Percentiles rank a stretch among this genome's conserved stretches.
phyloP scores from a whole-genome alignment of 768 basidiomycete species.

The Lyophyllum atratum region DNA sequence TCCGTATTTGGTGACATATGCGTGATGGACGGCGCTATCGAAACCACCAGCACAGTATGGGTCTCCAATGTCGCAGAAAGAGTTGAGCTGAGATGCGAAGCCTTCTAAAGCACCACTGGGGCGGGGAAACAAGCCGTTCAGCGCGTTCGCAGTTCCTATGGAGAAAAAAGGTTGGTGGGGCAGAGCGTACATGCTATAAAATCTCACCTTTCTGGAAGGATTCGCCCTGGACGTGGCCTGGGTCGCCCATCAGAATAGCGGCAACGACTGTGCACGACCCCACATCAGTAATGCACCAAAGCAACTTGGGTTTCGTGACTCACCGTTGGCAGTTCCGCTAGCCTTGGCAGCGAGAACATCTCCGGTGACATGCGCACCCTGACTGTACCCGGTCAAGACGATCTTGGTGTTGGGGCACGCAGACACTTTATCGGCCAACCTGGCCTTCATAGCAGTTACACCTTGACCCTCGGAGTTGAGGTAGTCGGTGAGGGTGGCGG shows the following conservation, averaged over 20 bases:
- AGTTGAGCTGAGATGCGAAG: slow-evolving; percentile 5
- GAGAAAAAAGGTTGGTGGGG: neutral
- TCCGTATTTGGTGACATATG: slow-evolving; percentile 9
- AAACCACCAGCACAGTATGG: slow-evolving; percentile 10
- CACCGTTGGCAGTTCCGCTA: slow-evolving; percentile 6
- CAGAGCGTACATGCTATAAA: neutral
- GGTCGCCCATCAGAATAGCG: slow-evolving; percentile 28
- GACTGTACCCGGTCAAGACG: slow-evolving; percentile 29
- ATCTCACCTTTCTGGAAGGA: slow-evolving; percentile 24
- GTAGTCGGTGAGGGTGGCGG: slow-evolving; percentile 29
- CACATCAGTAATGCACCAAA: neutral
- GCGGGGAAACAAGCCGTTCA: slow-evolving; percentile 10
- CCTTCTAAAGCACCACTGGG: slow-evolving; percentile 6
- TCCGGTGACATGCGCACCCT: slow-evolving; percentile 32
- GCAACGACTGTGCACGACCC: slow-evolving; percentile 23
- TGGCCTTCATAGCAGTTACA: slow-evolving; percentile 24
- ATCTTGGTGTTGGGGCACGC: slow-evolving; percentile 31
- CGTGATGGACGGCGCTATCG: slow-evolving; percentile 4
- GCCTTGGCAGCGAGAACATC: slow-evolving; percentile 23
- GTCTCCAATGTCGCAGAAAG: slow-evolving; percentile 11
- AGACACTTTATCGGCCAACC: slow-evolving; percentile 25
- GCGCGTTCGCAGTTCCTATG: slow-evolving; percentile 6
- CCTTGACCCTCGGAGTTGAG: slow-evolving; percentile 28
- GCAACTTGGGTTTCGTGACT: neutral
- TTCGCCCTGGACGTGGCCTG: slow-evolving; percentile 25